These are phyloP conservation scores for Clitopilus passeckerianus DNA, from an alignment of 768 basidiomycete genomes.

Conservation along the genomic window DNA sequence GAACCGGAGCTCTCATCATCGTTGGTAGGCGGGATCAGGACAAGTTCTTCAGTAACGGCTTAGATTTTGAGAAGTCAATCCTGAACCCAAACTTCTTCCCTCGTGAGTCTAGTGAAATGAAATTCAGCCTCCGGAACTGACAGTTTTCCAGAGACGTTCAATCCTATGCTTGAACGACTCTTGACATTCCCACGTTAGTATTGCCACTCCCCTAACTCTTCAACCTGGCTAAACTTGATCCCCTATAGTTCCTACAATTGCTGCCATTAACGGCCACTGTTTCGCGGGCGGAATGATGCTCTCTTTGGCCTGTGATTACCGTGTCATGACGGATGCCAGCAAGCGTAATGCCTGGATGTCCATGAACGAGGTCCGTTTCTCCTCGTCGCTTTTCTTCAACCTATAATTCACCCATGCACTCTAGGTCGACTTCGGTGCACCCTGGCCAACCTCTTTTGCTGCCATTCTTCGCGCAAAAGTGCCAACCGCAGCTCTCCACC, in stretches of 20 bases:
- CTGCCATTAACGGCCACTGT: constrained; percentile 80
- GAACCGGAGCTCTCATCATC: constrained; percentile 70
- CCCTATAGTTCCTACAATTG: constrained; percentile 69
- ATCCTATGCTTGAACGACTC: constrained; percentile 65
- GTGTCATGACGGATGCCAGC: constrained; percentile 81
- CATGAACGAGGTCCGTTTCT: constrained; percentile 78
- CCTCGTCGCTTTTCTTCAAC: neutral
- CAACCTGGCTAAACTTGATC: neutral
- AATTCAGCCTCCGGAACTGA: constrained; percentile 3
- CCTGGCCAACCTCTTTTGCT: constrained; percentile 70
- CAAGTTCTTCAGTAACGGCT: constrained; percentile 88
- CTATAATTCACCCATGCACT: neutral
- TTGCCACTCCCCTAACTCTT: neutral
- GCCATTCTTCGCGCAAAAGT: constrained; percentile 63
- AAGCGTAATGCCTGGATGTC: constrained; percentile 78
- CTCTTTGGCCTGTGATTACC: constrained; percentile 80
- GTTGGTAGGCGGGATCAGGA: constrained; percentile 72
- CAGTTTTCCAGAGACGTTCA: constrained; percentile 52
- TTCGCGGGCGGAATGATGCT: constrained; percentile 84
- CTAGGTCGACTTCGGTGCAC: constrained; percentile 81
- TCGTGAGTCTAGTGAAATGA: constrained; percentile 31
- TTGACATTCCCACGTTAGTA: constrained; percentile 72
- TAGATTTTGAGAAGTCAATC: constrained; percentile 52
- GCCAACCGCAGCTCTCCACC: constrained; percentile 48
- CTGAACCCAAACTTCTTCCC: constrained; percentile 60